Conservation (phyloP, 768 basidiomycete species). For the Sarcodon aspratus region DNA sequence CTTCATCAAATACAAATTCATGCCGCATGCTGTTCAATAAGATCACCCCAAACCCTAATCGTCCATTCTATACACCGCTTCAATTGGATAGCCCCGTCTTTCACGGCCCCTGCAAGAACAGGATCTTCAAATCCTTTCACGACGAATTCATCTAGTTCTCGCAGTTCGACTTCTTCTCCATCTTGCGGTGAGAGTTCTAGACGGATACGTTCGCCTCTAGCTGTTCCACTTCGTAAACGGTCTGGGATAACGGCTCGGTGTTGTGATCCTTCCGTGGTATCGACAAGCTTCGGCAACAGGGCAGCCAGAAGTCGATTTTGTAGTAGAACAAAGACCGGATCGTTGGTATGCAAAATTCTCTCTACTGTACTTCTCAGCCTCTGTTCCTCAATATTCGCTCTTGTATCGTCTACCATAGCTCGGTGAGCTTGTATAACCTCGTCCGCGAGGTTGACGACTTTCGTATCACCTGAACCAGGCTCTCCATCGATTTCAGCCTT, state of each 20-base stretch:
- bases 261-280: neutral
- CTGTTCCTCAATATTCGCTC: constrained; percentile 23
- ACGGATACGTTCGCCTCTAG: constrained; percentile 6
- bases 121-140: constrained; percentile 65
- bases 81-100: constrained; percentile 30
- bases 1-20: too few species aligned
- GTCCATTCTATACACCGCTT: constrained; percentile 39
- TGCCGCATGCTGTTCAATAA: constrained; percentile 12
- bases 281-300: constrained; percentile 17
- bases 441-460: constrained; percentile 59
- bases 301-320: constrained; percentile 44
- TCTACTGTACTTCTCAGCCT: constrained; percentile 49
- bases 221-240: constrained; percentile 11
- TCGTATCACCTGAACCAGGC: constrained; percentile 28
- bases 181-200: constrained; percentile 3
- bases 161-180: constrained; percentile 3
- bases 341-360: constrained; percentile 45
- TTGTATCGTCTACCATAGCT: constrained; percentile 9
- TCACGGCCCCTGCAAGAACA: constrained; percentile 32
- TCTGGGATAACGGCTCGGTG: constrained; percentile 1
- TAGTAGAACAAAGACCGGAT: constrained; percentile 58
- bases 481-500: constrained; percentile 39
- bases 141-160: neutral
- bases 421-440: constrained; percentile 52
- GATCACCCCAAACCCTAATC: constrained; percentile 41